Conservation (phyloP, 306 rosid genomes). For the Cucumis cinereus region DNA sequence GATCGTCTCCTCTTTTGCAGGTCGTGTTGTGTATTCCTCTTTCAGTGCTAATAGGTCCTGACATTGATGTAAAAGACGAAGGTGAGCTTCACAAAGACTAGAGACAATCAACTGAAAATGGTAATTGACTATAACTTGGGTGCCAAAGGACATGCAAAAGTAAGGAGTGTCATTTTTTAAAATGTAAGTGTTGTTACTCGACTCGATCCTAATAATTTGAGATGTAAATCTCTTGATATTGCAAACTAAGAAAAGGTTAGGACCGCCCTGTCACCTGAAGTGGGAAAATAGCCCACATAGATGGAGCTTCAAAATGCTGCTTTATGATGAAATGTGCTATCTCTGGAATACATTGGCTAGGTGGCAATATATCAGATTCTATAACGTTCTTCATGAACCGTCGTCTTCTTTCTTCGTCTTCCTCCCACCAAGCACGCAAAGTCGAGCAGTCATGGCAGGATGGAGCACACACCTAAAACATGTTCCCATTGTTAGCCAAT, state of each 20-base stretch:
- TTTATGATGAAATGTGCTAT: conserved; percentile 46
- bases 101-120: not conserved
- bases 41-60: conserved; percentile 84
- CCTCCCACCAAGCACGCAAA: conserved; percentile 99
- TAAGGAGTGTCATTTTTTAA: not conserved
- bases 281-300: conserved; percentile 99
- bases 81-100: not conserved
- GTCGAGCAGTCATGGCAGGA: conserved; percentile 97
- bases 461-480: conserved; percentile 83
- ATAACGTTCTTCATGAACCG: conserved; percentile 54
- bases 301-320: conserved; percentile 91
- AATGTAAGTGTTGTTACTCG: not conserved
- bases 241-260: not conserved
- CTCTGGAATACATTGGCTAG: conserved; percentile 62
- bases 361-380: conserved; percentile 57
- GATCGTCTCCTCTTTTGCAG: conserved; percentile 84
- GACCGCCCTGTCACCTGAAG: conserved; percentile 52
- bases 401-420: conserved; percentile 79
- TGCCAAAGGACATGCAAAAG: not conserved
- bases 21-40: conserved; percentile 69
- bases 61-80: not conserved
- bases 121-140: not conserved
- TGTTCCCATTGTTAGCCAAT: conserved; percentile 3
- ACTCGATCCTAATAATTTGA: not conserved
- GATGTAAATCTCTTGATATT: not conserved